Evolutionary conservation across 2,329 filamentous ascomycete genomes (phyloP).

Genomic region (Mollisia scopiformis): DNA sequence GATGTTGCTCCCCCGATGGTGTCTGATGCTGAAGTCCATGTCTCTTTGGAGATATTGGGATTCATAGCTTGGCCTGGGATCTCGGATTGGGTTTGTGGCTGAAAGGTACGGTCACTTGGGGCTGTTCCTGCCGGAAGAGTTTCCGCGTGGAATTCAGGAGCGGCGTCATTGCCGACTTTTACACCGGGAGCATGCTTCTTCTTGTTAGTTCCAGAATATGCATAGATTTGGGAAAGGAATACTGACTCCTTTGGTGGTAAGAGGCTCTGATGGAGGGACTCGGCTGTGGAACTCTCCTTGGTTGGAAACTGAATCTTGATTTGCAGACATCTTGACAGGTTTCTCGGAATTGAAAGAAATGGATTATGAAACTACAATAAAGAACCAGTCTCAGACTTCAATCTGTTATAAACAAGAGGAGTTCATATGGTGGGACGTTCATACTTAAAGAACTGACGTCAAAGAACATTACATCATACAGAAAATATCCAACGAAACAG

Average conservation of each 20-base stretch:
- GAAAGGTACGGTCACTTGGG: conserved; percentile 37
- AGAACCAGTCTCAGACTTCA: not conserved
- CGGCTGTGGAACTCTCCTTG: conserved; percentile 59
- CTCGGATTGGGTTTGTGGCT: conserved; percentile 42
- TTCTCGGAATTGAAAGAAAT: not conserved
- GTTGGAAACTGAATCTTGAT: conserved; percentile 53
- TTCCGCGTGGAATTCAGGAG: conserved; percentile 66
- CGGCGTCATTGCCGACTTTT: conserved; percentile 59
- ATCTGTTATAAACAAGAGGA: not conserved
- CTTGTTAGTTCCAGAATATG: conserved; percentile 32
- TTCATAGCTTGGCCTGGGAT: conserved; percentile 41
- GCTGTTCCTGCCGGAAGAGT: conserved; percentile 65
- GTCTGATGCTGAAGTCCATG: conserved; percentile 38
- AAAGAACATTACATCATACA: not conserved
- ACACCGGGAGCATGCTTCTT: conserved; percentile 66
- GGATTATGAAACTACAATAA: not conserved
- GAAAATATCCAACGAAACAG: not conserved
- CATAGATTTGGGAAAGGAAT: conserved; percentile 43
- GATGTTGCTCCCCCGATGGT: conserved; percentile 49
- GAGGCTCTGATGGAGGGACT: conserved; percentile 53
- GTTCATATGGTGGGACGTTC: not conserved
- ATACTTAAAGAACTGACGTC: not conserved
- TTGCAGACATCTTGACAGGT: conserved; percentile 15
- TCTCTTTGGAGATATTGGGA: conserved; percentile 28
- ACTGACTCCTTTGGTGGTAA: conserved; percentile 57